A percentile compares a stretch with the other conserved stretches of the same genome.
Conservation (phyloP, 2,329 filamentous ascomycete genomes). For the Epichloe coenophiala region DNA sequence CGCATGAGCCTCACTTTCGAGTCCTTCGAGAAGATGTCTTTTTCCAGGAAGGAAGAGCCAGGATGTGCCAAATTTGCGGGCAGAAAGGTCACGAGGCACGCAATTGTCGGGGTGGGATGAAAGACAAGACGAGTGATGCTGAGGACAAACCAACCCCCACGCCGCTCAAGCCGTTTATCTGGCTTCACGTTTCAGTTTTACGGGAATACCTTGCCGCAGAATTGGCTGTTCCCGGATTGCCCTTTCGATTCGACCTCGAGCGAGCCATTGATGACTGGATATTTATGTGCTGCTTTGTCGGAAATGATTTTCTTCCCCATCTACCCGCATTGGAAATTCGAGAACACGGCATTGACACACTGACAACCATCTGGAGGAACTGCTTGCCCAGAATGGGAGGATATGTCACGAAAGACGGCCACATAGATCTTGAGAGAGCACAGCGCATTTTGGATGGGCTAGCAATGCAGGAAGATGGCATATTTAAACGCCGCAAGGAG, state of each 20-base stretch:
- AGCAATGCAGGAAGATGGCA: constrained; percentile 84
- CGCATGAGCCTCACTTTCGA: constrained; percentile 93
- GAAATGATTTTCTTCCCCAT: constrained; percentile 96
- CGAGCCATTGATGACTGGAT: constrained; percentile 95
- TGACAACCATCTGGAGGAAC: constrained; percentile 95
- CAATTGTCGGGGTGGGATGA: constrained; percentile 67
- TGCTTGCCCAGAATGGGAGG: constrained; percentile 85
- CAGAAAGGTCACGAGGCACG: constrained; percentile 84
- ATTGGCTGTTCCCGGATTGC: constrained; percentile 67
- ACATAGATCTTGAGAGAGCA: constrained; percentile 73
- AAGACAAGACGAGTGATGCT: constrained; percentile 65
- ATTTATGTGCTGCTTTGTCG: constrained; percentile 98
- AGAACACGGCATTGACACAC: constrained; percentile 90
- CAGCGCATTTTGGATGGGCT: constrained; percentile 81
- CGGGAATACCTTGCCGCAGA: constrained; percentile 89
- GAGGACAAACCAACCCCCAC: constrained; percentile 65
- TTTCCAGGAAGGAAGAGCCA: constrained; percentile 70
- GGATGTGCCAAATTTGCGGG: constrained; percentile 76
- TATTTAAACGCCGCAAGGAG: constrained; percentile 80
- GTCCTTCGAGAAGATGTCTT: constrained; percentile 96
- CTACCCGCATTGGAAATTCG: constrained; percentile 94
- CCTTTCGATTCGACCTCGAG: constrained; percentile 86
- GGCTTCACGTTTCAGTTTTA: constrained; percentile 85
- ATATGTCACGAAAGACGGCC: constrained; percentile 90
- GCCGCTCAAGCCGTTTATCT: constrained; percentile 85